Evolutionary conservation across 176 grass and related monocot species (phyloP), one percentile per base, ranked within the genome.

Genomic region (Oryza meyeriana): DNA sequence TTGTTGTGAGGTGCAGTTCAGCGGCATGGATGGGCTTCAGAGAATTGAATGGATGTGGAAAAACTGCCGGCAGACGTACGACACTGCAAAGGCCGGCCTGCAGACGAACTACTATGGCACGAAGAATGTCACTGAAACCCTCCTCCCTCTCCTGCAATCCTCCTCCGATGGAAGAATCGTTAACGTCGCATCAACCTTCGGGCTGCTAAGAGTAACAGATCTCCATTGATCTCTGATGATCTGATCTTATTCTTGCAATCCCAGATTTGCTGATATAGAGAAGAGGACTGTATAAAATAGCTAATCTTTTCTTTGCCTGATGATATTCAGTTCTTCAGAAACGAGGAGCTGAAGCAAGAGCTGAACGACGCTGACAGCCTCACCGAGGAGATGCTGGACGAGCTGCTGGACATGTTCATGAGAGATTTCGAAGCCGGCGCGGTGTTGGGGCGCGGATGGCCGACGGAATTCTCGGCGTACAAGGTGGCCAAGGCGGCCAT

Each of bases 41-140:
- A 80, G 65, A 27, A 8, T 45, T n/a, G 8, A 26, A 14, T 87
- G 87, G 87, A 1, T 86, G 44, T 25, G 33, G 64, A 34, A 0
- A 6, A 72, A 70, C 10, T 6, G 10, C 34, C 55, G 22, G 2
- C 38, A 92, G 83, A 86, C 85, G 3, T 75, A 81, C 52, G 68
- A 84, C 4, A 17, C 57, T 13, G 85, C 88, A 25, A 70, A 84
- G 22, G 35, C 69, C 42, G 71, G 85, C 36, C 22, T 95, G 66
- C 47, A 84, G 44, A 95, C 90, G 22, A 95, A 95, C 41, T 95
- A 88, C 84, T 88, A 79, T 26, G 93, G 93, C 42, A 64, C 76
- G 1, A 92, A 86, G 79, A 45, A 63, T n/a, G 85, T 90, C 0
- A 90, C 68, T 2, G 61, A 86, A 42, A 76, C 82, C 13, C 30